Evolutionary conservation across 805 yeast species (phyloP).

Genomic region (Sungouiella thailandica): DNA sequence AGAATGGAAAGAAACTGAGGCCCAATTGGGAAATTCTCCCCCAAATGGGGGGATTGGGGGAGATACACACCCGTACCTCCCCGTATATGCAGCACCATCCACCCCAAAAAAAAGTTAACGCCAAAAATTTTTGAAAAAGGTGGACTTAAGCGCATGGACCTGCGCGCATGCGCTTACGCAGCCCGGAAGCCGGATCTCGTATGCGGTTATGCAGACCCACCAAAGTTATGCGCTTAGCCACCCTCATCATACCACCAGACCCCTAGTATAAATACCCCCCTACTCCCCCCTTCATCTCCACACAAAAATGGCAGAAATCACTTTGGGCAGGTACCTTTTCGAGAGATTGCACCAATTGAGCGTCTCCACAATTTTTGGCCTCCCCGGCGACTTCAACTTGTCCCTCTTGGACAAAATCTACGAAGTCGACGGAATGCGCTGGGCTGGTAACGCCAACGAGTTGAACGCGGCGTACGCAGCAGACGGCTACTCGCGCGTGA

Average conservation of each 20-base stretch:
- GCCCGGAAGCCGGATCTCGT: neutral
- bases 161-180: conserved; percentile 2
- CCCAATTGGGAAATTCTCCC: no score
- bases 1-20: no score
- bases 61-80: no score
- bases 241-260: conserved; percentile 2
- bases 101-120: no score
- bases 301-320: conserved; percentile 37
- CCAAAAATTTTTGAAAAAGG: no score
- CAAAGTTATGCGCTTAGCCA: neutral
- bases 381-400: conserved; percentile 80
- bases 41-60: no score
- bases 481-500: conserved; percentile 82
- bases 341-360: conserved; percentile 72
- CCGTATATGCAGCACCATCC: no score
- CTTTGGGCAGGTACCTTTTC: conserved; percentile 73
- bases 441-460: conserved; percentile 92
- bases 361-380: conserved; percentile 69
- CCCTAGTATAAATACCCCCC: no score
- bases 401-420: conserved; percentile 66
- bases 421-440: conserved; percentile 69
- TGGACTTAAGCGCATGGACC: conserved; percentile 1
- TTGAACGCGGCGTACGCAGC: conserved; percentile 86
- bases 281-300: no score
- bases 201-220: neutral